Evolutionary conservation across 129 eudicot genomes (phyloP), one percentile per base, ranked within the genome.

Genomic region (Calendula officinalis): DNA sequence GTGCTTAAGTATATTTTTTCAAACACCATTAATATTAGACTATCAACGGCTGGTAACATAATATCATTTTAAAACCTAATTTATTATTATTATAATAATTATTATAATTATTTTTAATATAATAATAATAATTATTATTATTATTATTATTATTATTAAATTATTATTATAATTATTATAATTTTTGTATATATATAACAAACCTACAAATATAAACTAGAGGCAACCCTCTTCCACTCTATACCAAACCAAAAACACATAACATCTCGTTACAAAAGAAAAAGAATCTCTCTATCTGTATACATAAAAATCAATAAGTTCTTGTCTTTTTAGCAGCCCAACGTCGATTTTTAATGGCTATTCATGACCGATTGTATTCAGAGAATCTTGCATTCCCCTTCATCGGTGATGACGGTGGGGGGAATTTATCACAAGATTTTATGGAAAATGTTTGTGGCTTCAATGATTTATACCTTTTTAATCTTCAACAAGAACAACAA

Each of bases 341-440:
- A 55, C 15, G n/a, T 30, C 32, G 51, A 4, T 61, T 48, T n/a
- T 16, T 30, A 38, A 84, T 91, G 96, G 94, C 96, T 7, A 73
- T 91, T 68, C 94, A 85, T 78, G 81, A 94, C 8, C 82, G 80
- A 44, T 40, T 80, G 62, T 84, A 78, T 71, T 55, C 86, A 3
- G 89, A 83, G 2, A 89, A 81, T 68, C 54, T 81, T 45, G 83
- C 80, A 22, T 87, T 78, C 58, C 64, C 74, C 4, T 81, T 71
- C 56, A 71, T 66, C 15, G 70, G 62, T 17, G 79, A 67, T 33
- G 62, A 65, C 15, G 78, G 74, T 39, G 68, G 63, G 32, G 41
- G 50, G 39, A 64, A 64, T 64, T 14, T 8, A 43, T 73, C 82
- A 3, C 94, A 80, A 12, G 77, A 81, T 78, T 73, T 56, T 66